Evolutionary conservation across 768 basidiomycete species (phyloP), one percentile per base, ranked within the genome.

Genomic region (Xerocomus potaroensis): DNA sequence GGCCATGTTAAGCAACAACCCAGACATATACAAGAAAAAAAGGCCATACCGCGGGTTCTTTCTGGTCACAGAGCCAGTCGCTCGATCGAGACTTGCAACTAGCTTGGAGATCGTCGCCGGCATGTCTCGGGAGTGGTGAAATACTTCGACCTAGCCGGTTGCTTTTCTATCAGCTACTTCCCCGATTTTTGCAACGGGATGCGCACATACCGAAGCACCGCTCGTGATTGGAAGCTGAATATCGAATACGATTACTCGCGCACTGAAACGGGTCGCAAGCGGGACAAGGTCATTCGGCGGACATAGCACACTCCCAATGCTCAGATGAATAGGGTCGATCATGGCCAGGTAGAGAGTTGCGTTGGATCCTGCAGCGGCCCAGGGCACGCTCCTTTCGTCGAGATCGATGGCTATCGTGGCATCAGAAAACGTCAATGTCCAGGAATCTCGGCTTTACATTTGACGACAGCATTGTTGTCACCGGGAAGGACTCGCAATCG

Each of bases 171-270:
- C 34, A 54, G 38, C 21, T 8, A 23, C 8, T 3, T 36, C 8
- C n/a, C 11, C 21, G 22, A 1, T 8, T 14, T 15, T 15, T 26
- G 19, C 7, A n/a, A 8, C 15, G 3, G 15, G 29, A 37, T 15
- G 10, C n/a, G n/a, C 22, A 63, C 76, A 52, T 64, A 93, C 93
- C 33, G 90, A 84, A 53, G 91, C 76, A 32, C 96, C 96, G 1
- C 81, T 74, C 10, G 84, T 91, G 53, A 99, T 87, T 0, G 96
- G 96, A 38, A 89, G 75, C 53, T 87, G 80, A 12, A 95, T 79
- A 61, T 99, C 96, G 62, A 99, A 98, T 4, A 96, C 79, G 47
- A 99, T 87, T 56, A 99, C 83, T 51, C 91, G 82, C 5, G 93
- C 92, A 6, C 74, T 81, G 66, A 98, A 97, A 12, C 71, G 65